Percentiles rank a stretch among this genome's conserved stretches.
These are phyloP conservation scores for Brassica carinata DNA, from an alignment of 345 rosid genomes.

Conservation along the genomic window DNA sequence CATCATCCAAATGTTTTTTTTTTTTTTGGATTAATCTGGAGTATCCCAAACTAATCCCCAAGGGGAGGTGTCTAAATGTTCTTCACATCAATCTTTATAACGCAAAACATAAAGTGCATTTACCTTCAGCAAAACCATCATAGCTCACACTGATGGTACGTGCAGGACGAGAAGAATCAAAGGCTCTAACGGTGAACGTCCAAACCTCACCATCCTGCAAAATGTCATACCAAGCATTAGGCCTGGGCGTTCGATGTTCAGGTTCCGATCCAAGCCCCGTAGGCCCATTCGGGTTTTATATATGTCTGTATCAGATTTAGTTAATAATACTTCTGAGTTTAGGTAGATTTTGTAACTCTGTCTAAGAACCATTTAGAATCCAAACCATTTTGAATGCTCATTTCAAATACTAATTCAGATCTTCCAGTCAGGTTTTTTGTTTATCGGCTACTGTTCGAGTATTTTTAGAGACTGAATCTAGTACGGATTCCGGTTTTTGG, in stretches of 20 bases:
- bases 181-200: slow-evolving; percentile 96
- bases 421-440: too few species aligned
- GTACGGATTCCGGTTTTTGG: too few species aligned
- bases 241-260: background rate
- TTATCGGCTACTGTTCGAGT: too few species aligned
- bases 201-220: slow-evolving; percentile 93
- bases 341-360: background rate
- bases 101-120: background rate
- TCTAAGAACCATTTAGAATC: background rate
- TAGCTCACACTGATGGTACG: slow-evolving; percentile 86
- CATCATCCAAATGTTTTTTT: background rate
- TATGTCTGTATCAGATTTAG: background rate
- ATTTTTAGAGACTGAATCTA: too few species aligned
- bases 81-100: background rate
- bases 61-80: too few species aligned
- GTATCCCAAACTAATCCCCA: too few species aligned
- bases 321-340: background rate
- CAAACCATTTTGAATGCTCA: too few species aligned
- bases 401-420: too few species aligned
- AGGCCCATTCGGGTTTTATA: background rate
- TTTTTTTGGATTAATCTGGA: too few species aligned
- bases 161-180: slow-evolving; percentile 69
- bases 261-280: background rate
- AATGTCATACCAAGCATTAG: slow-evolving; percentile 4
- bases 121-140: slow-evolving; percentile 98